Evolutionary conservation across 2,329 filamentous ascomycete genomes (phyloP).

Genomic region (Aphanoascus verrucosus): DNA sequence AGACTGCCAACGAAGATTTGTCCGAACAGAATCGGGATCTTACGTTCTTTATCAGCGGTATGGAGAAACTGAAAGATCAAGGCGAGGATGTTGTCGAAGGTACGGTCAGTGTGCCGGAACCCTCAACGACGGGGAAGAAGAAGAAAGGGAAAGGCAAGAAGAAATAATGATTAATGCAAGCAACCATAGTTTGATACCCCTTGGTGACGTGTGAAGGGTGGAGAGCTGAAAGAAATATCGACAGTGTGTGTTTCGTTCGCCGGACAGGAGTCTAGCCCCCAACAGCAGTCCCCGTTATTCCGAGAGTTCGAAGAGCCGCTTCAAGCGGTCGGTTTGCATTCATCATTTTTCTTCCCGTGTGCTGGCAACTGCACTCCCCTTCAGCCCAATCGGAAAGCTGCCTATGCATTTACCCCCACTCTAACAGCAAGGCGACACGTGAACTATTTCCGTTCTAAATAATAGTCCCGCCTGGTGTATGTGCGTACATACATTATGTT

Average conservation of each 20-base stretch:
- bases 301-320: background rate
- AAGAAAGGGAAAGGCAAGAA: conserved; percentile 24
- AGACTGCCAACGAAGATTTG: conserved; percentile 56
- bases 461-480: background rate
- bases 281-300: too few relatives aligned
- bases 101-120: conserved; percentile 54
- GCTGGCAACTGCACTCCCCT: background rate
- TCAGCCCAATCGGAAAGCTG: background rate
- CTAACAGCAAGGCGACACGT: conserved; percentile 3
- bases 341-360: background rate
- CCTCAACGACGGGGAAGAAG: conserved; percentile 44
- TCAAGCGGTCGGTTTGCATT: background rate
- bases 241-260: too few relatives aligned
- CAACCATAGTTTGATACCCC: too few relatives aligned
- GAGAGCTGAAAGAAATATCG: background rate
- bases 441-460: background rate
- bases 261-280: too few relatives aligned
- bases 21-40: conserved; percentile 80
- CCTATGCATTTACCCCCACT: background rate
- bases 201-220: background rate
- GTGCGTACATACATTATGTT: background rate
- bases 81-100: conserved; percentile 67
- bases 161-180: background rate
- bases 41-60: conserved; percentile 74
- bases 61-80: conserved; percentile 63